These are phyloP conservation scores for Saccharomycopsis sp. DNA, from an alignment of 805 yeast species.

Conservation along the genomic window DNA sequence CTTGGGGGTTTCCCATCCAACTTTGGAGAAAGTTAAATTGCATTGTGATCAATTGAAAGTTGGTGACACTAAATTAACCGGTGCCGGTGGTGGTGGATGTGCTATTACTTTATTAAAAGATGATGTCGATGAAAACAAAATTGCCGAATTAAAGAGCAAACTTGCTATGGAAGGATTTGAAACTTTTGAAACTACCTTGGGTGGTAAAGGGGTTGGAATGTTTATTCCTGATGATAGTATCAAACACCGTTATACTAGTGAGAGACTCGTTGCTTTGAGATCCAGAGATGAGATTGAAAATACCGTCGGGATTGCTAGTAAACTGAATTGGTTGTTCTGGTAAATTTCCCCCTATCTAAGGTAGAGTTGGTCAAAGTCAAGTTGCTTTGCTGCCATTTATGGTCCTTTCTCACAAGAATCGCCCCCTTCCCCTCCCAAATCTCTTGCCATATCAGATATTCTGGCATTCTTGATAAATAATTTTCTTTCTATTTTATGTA, in stretches of 20 bases:
- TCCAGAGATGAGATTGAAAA: constrained; percentile 13
- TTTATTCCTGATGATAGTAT: constrained; percentile 1
- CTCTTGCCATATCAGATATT: too few species aligned
- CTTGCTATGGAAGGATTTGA: constrained; percentile 51
- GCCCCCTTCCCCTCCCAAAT: too few species aligned
- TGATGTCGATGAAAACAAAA: constrained; percentile 30
- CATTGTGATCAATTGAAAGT: constrained; percentile 55
- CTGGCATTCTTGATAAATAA: too few species aligned
- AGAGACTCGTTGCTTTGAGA: constrained; percentile 3
- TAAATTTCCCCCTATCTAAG: too few species aligned
- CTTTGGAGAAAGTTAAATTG: constrained; percentile 67
- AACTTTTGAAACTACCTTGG: constrained; percentile 72
- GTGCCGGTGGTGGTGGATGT: constrained; percentile 99
- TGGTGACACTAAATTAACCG: constrained; percentile 91
- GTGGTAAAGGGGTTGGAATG: constrained; percentile 82
- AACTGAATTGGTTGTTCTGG: constrained; percentile 3
- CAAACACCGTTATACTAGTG: background rate
- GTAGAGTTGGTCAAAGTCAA: too few species aligned
- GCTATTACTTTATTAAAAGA: constrained; percentile 73
- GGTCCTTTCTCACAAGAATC: too few species aligned
- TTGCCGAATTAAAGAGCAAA: constrained; percentile 31
- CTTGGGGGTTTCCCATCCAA: constrained; percentile 88
- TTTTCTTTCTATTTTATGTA: too few species aligned
- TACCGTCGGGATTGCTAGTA: constrained; percentile 6
- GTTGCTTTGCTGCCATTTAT: too few species aligned